phyloP scores from a whole-genome alignment of 2,329 filamentous ascomycete genomes.

The Fusarium graminum region DNA sequence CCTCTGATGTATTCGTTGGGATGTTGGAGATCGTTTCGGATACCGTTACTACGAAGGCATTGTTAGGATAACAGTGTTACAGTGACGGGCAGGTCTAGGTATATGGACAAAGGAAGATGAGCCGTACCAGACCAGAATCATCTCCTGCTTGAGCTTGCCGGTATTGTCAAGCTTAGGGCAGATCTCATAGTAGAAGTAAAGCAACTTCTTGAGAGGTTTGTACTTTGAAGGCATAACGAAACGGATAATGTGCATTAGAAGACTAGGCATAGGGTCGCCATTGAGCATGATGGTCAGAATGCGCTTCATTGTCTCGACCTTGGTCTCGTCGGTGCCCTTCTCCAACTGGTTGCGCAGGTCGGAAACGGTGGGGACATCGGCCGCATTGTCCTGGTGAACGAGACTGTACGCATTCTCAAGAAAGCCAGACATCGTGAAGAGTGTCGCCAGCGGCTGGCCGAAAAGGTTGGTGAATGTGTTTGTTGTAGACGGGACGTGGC shows the following conservation, averaged over 20 bases:
- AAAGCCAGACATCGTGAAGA: conserved; percentile 86
- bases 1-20: conserved; percentile 98
- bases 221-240: conserved; percentile 99
- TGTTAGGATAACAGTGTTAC: conserved; percentile 24
- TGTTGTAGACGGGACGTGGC: conserved; percentile 50
- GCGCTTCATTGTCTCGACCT: conserved; percentile 96
- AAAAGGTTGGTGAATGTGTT: conserved; percentile 39
- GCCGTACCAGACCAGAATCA: conserved; percentile 94
- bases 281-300: conserved; percentile 98
- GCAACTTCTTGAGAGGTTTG: conserved; percentile 95
- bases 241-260: conserved; percentile 99
- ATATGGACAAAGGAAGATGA: conserved; percentile 8
- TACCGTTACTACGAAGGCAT: conserved; percentile 81
- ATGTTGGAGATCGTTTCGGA: conserved; percentile 96
- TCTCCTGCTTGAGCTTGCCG: conserved; percentile 98
- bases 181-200: conserved; percentile 99
- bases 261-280: conserved; percentile 92
- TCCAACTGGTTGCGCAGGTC: conserved; percentile 94
- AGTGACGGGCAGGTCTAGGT: neutral
- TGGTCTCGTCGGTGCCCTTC: conserved; percentile 92
- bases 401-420: conserved; percentile 96
- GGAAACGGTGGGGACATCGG: conserved; percentile 89
- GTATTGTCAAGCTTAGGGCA: conserved; percentile 93
- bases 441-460: conserved; percentile 41
- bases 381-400: conserved; percentile 97